Base-by-base conservation (phyloP, 192 early-diverging fungal species). In the Coemansia sp. region DNA sequence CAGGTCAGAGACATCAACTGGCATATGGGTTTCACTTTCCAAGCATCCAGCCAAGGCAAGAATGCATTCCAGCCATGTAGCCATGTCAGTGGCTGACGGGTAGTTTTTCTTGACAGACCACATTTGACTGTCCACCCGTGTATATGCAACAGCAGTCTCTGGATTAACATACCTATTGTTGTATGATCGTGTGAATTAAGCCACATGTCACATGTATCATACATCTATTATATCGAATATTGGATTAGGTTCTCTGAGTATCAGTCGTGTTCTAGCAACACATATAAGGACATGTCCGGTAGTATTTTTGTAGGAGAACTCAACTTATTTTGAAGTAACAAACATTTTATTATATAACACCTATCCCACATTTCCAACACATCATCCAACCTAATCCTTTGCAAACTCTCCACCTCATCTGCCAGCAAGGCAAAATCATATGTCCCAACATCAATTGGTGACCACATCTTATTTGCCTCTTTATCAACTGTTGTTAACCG, bases 301-400 rank as follows among this genome's bases (percentile, higher is more conserved):
- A n/a, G n/a, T n/a, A n/a, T n/a, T n/a, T n/a, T n/a, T n/a, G n/a
- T n/a, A n/a, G n/a, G n/a, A n/a, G n/a, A n/a, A n/a, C n/a, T n/a
- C n/a, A n/a, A n/a, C n/a, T n/a, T n/a, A n/a, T n/a, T n/a, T n/a
- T n/a, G n/a, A n/a, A n/a, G n/a, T n/a, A n/a, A n/a, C n/a, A n/a
- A n/a, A n/a, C n/a, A n/a, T n/a, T n/a, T n/a, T n/a, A n/a, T n/a
- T n/a, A n/a, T n/a, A n/a, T n/a, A n/a, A n/a, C n/a, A n/a, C n/a
- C n/a, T 66, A 48, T 71, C 61, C 68, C 64, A 71, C 37, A 60
- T 63, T 3, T 17, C 47, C 5, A 81, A 42, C 44, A 81, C 11
- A 28, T 62, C 62, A 26, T 53, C 12, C 15, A 26, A 23, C 9
- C 4, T 14, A 14, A 26, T 9, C 6, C 12, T 21, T 5, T 22